Percentiles rank a stretch among this genome's conserved stretches.
These are phyloP conservation scores for Orychophragmus violaceus DNA, from an alignment of 345 rosid genomes.

Conservation along the genomic window DNA sequence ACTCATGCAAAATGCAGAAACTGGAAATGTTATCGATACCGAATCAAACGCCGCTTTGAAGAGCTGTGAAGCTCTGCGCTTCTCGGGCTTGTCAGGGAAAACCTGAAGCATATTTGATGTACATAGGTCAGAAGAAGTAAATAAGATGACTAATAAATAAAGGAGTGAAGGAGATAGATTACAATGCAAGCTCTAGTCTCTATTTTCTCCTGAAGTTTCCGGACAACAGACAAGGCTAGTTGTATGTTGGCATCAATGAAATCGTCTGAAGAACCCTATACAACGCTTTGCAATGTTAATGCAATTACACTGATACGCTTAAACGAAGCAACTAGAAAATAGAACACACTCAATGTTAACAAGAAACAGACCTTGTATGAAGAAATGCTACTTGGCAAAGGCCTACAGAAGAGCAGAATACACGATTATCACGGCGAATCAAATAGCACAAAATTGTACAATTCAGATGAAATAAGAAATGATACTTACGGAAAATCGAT, in stretches of 20 bases:
- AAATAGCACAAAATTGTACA: not conserved
- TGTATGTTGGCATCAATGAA: conserved; percentile 94
- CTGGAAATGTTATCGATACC: too few relatives aligned
- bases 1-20: not conserved
- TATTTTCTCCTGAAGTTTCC: conserved; percentile 66
- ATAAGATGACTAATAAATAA: not conserved
- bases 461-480: not conserved
- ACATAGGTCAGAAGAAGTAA: not conserved
- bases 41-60: conserved; percentile 74
- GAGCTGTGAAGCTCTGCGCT: conserved; percentile 65
- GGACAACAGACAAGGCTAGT: conserved; percentile 64
- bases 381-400: conserved; percentile 78
- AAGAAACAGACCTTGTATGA: conserved; percentile 64
- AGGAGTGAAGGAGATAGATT: conserved; percentile 25
- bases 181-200: conserved; percentile 83
- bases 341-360: not conserved
- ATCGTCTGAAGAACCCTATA: conserved; percentile 95
- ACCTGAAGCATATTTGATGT: conserved; percentile 43
- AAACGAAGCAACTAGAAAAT: not conserved
- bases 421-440: conserved; percentile 2
- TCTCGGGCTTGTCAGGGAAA: conserved; percentile 87
- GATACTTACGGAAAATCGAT: conserved; percentile 79
- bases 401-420: conserved; percentile 41
- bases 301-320: conserved; percentile 16
- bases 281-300: conserved; percentile 37